Base-by-base conservation (phyloP, 2,329 filamentous ascomycete genomes). In the Aaosphaeria arxii region DNA sequence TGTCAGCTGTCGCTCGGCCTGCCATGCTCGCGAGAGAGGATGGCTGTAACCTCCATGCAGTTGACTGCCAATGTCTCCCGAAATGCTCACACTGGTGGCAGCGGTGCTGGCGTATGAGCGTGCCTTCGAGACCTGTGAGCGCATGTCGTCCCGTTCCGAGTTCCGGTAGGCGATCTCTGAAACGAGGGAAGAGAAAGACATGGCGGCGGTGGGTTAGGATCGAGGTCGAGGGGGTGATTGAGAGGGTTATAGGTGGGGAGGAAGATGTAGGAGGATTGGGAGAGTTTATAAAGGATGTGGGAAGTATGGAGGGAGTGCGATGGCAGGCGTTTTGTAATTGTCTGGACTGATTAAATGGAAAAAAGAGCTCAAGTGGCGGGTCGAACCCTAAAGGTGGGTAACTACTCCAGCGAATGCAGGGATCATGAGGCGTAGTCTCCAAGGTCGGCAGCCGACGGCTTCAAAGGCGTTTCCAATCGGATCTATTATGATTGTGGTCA, bases 131-230 rank as follows among this genome's bases (percentile, higher is more conserved):
- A 73, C 63, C 41, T 74, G 72, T 5, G 74, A 75, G 52, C 74
- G 73, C 48, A 64, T 64, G 55, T 77, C 73, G 48, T 70, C 59
- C 50, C 64, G 64, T 51, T 67, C 67, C 49, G 62, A 66, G 54
- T 76, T 75, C 51, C 75, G 73, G 66, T 73, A 75, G 44, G 74
- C 75, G 50, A 79, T 70, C 56, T 79, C 75, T 60, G 74, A 76
- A 58, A 79, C 75, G 51, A 79, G 74, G 41, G 72, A 75, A 36
- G 76, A 78, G 68, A 78, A 78, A 7, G 76, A 79, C 76, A 78
- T 78, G 56, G 50, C 53, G 53, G 48, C 33, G 41, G 31, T 3
- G 17, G 17, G 17, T 24, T 24, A 42, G 40, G 35, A 31, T 35
- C 7, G 31, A 36, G 30, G 5, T 17, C 11, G 24, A 42, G 41